Conservation (phyloP, 805 yeast species). For the Candida gorgasii region DNA sequence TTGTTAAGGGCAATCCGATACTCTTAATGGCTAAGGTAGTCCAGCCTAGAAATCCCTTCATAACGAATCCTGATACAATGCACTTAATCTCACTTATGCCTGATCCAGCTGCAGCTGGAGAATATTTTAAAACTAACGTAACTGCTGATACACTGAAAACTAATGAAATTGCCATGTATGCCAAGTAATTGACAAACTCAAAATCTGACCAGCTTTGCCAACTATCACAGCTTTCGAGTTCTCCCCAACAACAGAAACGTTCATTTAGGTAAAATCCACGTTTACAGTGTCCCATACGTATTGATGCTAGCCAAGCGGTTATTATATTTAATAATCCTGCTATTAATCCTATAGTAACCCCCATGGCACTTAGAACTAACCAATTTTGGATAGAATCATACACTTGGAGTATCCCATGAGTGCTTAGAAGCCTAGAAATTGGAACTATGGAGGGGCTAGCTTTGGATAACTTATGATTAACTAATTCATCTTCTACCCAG, state of each 20-base stretch:
- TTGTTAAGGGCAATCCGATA: constrained; percentile 82
- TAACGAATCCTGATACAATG: constrained; percentile 85
- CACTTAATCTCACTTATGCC: constrained; percentile 97
- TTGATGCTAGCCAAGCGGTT: constrained; percentile 82
- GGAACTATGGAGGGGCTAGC: constrained; percentile 19
- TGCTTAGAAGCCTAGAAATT: background rate
- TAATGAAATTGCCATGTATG: constrained; percentile 61
- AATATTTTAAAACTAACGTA: constrained; percentile 62
- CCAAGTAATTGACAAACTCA: constrained; percentile 49
- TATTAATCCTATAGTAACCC: constrained; percentile 72
- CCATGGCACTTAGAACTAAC: constrained; percentile 74
- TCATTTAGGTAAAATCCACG: constrained; percentile 67
- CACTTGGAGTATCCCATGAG: constrained; percentile 17
- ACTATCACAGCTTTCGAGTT: constrained; percentile 48
- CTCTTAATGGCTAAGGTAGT: constrained; percentile 74
- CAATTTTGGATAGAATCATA: constrained; percentile 56
- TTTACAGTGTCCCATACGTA: constrained; percentile 78
- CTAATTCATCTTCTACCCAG: constrained; percentile 63
- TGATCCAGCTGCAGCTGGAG: constrained; percentile 94
- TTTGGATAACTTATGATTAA: constrained; percentile 38
- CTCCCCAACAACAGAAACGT: constrained; percentile 82
- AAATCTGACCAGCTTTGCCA: constrained; percentile 71
- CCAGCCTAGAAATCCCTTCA: constrained; percentile 74
- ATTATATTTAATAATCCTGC: constrained; percentile 82
- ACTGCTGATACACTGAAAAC: constrained; percentile 67